Evolutionary conservation across 2,329 filamentous ascomycete species (phyloP), one percentile per base, ranked within the genome.

Genomic region (Exophiala calicioides): DNA sequence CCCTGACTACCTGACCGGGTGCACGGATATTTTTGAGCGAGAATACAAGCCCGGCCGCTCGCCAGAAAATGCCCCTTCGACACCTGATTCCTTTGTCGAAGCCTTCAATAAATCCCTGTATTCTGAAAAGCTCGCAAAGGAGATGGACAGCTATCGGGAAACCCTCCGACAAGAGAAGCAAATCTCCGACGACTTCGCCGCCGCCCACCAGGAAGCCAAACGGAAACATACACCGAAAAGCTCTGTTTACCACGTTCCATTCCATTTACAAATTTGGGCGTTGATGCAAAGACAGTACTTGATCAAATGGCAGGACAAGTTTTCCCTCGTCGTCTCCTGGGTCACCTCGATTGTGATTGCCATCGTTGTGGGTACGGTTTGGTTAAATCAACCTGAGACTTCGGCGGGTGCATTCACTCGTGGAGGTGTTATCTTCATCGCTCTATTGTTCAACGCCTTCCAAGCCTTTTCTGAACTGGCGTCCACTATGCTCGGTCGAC

Each of bases 381-480:
- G 85, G 73, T 76, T 89, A 48, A 73, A 88, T 26, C 77, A 88
- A 24, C 81, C 81, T 1, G 66, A 80, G 40, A 79, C 76, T 0
- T 76, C 72, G 1, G 80, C 80, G 23, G 87, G 84, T 29, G 86
- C 87, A 3, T 94, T 93, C 67, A 86, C 84, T 57, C 82, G 88
- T 63, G 88, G 88, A 53, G 88, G 88, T 71, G 78, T 91, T 1
- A 73, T 94, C 39, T 94, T 94, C 69, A 81, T 90, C 43, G 74
- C 85, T 16, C 77, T 94, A 1, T 70, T 94, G 3, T 91, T 91
- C 76, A 91, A 91, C 64, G 85, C 86, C n/a, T 91, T 94, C 67
- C 84, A 89, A 61, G 86, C 88, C 18, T 90, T 93, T 62, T 80
- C 84, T 0, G 88, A 94, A 65, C 69, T 95, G 0, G 85, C 78